Conservation (phyloP, 208 protist genomes). For the Wallacemonas collosoma region DNA sequence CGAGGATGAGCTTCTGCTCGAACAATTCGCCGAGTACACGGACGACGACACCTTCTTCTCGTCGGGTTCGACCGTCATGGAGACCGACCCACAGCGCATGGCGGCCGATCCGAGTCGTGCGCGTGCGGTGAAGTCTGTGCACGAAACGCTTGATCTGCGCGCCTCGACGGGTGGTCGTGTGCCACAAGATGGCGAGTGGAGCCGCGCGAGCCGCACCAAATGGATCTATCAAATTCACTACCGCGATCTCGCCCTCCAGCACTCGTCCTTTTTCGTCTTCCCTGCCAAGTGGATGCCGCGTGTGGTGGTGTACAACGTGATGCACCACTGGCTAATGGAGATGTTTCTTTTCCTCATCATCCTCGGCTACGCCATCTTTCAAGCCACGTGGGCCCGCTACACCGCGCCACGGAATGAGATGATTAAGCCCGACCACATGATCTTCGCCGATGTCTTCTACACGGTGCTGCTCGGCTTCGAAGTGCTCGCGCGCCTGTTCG, state of each 20-base stretch:
- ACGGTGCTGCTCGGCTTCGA: slow-evolving; percentile 81
- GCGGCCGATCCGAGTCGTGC: slow-evolving; percentile 47
- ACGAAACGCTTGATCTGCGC: slow-evolving; percentile 69
- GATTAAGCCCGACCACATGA: slow-evolving; percentile 63
- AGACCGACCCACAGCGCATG: slow-evolving; percentile 60
- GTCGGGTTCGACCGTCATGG: slow-evolving; percentile 63
- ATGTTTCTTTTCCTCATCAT: slow-evolving; percentile 74
- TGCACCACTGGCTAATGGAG: slow-evolving; percentile 91
- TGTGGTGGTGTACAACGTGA: slow-evolving; percentile 89
- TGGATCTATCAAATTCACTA: slow-evolving; percentile 88
- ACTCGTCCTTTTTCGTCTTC: slow-evolving; percentile 89
- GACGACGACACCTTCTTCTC: slow-evolving; percentile 92
- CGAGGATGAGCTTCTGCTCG: slow-evolving; percentile 79
- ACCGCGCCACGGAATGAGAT: slow-evolving; percentile 32
- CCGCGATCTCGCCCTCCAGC: slow-evolving; percentile 69
- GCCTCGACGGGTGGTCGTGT: slow-evolving; percentile 56
- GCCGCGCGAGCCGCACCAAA: slow-evolving; percentile 34
- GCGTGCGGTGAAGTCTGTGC: slow-evolving; percentile 53
- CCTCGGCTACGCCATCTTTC: slow-evolving; percentile 85
- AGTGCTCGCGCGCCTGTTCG: slow-evolving; percentile 81
- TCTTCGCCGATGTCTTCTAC: slow-evolving; percentile 91
- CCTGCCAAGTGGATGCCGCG: slow-evolving; percentile 79
- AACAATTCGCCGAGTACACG: slow-evolving; percentile 90
- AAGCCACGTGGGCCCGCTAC: slow-evolving; percentile 78
- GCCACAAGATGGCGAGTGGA: slow-evolving; percentile 54